Base-by-base conservation (phyloP, 2,329 filamentous ascomycete species). In the Cordyceps farinosa region DNA sequence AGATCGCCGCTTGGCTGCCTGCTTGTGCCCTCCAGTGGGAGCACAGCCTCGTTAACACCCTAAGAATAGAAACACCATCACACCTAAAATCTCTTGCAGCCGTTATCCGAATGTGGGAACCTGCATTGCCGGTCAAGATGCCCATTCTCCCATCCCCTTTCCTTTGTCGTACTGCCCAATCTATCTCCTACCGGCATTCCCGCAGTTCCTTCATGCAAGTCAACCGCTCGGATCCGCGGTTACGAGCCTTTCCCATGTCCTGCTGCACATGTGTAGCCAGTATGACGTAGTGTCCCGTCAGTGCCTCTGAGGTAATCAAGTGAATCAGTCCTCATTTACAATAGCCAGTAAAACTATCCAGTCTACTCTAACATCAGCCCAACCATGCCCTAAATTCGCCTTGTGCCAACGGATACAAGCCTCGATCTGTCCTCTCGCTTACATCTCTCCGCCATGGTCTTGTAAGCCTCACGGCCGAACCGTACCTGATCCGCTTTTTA, bases 91-190 rank as follows among this genome's bases (percentile, higher is more conserved):
- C 45, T 53, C 29, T 53, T 30, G 29, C 58, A 44, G 57, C 58
- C 40, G 40, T 61, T 47, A 54, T 53, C 58, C 58, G 58, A 54
- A 47, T 53, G 48, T 61, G 58, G 50, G 13, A 45, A 61, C 45
- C 50, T 40, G 7, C 38, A n/a, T 30, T 58, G 42, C 30, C 17
- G 27, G 13, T 9, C 22, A 13, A 13, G 6, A 30, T 32, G 30
- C 29, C 48, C 10, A 30, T 51, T 17, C 30, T 50, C 13, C 15
- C 36, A 27, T 44, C 17, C 15, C 47, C 48, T 30, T 40, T 52
- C 48, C 22, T 17, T 38, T 38, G 48, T 44, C 36, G 29, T 29
- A 52, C 3, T 36, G 38, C 29, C 11, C 44, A 10, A 29, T 40
- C 15, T 17, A 48, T 44, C 22, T 38, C 15, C 22, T 17, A 47